Evolutionary conservation across 805 yeast species (phyloP).

Genomic region (Kuraishia molischiana): DNA sequence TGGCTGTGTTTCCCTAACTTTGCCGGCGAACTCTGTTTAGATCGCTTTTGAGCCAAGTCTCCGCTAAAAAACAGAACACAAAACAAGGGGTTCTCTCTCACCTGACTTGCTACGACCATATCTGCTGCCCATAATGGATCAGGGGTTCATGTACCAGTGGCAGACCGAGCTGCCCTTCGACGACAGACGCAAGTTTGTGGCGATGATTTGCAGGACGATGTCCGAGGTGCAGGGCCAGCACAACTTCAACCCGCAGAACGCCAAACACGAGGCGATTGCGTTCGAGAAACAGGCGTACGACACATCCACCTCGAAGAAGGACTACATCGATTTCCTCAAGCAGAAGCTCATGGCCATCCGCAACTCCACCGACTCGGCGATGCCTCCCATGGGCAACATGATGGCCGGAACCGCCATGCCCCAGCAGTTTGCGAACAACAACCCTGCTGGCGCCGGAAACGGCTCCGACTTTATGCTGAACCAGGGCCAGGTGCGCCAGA

Average conservation of each 20-base stretch:
- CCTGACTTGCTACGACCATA: no score
- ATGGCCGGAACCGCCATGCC: slow-evolving; percentile 12
- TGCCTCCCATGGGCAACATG: slow-evolving; percentile 7
- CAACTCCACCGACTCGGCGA: slow-evolving; percentile 16
- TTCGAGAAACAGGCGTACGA: slow-evolving; percentile 59
- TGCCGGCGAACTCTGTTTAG: no score
- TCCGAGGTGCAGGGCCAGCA: slow-evolving; percentile 22
- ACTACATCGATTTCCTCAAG: slow-evolving; percentile 42
- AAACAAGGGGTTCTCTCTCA: no score
- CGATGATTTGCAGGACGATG: slow-evolving; percentile 19
- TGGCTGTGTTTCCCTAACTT: no score
- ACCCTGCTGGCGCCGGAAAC: slow-evolving; percentile 13
- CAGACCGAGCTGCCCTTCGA: slow-evolving; percentile 15
- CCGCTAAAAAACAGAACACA: no score
- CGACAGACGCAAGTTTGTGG: slow-evolving; percentile 22
- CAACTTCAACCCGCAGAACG: slow-evolving; percentile 23
- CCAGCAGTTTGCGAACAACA: slow-evolving; percentile 13
- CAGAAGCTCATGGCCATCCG: slow-evolving; percentile 25
- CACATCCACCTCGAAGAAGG: slow-evolving; percentile 46
- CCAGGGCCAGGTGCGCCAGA: slow-evolving; percentile 42
- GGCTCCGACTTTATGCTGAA: slow-evolving; percentile 28
- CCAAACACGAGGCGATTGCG: slow-evolving; percentile 54
- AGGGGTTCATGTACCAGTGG: slow-evolving; percentile 1
- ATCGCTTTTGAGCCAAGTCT: no score
- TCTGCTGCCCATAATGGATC: slow-evolving; percentile 1